These are phyloP conservation scores for Boletus rufocinnamomeus DNA, from an alignment of 768 basidiomycete genomes.

Conservation along the genomic window DNA sequence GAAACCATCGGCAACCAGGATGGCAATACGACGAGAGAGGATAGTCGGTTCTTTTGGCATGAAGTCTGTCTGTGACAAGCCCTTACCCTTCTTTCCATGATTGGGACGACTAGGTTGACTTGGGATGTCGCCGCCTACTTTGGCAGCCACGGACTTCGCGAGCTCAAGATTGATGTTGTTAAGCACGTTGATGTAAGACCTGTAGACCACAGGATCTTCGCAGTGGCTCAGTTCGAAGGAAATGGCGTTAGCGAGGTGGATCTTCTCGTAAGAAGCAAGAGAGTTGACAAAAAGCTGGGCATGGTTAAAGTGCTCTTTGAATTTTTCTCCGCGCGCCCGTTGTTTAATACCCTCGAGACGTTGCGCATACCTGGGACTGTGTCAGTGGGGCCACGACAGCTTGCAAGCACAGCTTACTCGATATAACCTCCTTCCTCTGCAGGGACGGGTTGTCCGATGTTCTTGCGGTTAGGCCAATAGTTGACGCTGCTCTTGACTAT, in stretches of 20 bases:
- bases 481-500: slow-evolving; percentile 64
- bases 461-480: slow-evolving; percentile 81
- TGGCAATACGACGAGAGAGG: slow-evolving; percentile 69
- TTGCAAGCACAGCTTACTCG: slow-evolving; percentile 42
- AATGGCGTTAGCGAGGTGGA: slow-evolving; percentile 69
- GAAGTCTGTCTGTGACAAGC: slow-evolving; percentile 62
- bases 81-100: slow-evolving; percentile 55
- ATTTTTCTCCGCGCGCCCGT: slow-evolving; percentile 68
- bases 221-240: slow-evolving; percentile 86
- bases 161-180: slow-evolving; percentile 76
- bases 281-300: slow-evolving; percentile 86
- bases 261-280: slow-evolving; percentile 62
- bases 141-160: slow-evolving; percentile 64
- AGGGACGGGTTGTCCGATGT: slow-evolving; percentile 49
- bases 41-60: slow-evolving; percentile 58
- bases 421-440: slow-evolving; percentile 55
- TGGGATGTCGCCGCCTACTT: slow-evolving; percentile 63
- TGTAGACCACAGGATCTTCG: slow-evolving; percentile 71
- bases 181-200: slow-evolving; percentile 64
- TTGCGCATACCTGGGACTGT: slow-evolving; percentile 44
- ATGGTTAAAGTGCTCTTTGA: slow-evolving; percentile 76
- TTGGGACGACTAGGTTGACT: slow-evolving; percentile 51
- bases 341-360: slow-evolving; percentile 56
- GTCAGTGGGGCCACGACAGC: slow-evolving; percentile 6
- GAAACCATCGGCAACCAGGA: slow-evolving; percentile 78